Base-by-base conservation (phyloP, 108 stramenopile species). In the Skeletonema marinoi region DNA sequence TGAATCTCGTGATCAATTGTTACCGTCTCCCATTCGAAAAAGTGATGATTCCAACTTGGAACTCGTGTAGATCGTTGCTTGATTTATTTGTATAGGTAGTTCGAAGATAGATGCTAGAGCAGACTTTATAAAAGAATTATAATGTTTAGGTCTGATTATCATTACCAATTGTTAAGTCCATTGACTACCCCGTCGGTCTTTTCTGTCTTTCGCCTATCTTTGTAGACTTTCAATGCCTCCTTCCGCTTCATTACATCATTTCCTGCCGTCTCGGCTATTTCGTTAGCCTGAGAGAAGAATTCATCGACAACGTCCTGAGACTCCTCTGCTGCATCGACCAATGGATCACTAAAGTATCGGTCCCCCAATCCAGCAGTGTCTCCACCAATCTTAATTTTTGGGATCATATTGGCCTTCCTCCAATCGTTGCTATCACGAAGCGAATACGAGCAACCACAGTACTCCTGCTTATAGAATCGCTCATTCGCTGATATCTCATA, bases 391-490 rank as follows among this genome's bases (percentile, higher is more conserved):
- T 29, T 41, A 32, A 86, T 87, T 41, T 80, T 83, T 11, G 84
- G 84, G 29, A 86, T 86, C 48, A 85, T 87, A 58, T 87, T 83
- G 33, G 84, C 85, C 50, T 75, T 85, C 8, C 88, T 61, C 84
- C 85, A 87, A 7, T 85, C 80, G 65, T 89, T 89, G 16, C 70
- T 73, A 58, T 89, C 88, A 14, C 88, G 38, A 19, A 87, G 66
- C 0, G 85, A 85, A 50, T 84, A 87, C 12, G 82, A 75, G 61
- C 88, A 89, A 8, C 88, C 88, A 68, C 88, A 89, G 65, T 89
- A 89, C 72, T 89, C 86, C 74, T 89, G 88, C 74, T 89, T 89
- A 75, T 89, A 89, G 71, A 87, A 87, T 29, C 68, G 13, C 32
- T 87, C 73, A 39, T 66, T 51, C 12, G 88, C 86, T 3, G 74